phyloP scores from a whole-genome alignment of 495 filamentous ascomycete species.

The Penicillium canescens region DNA sequence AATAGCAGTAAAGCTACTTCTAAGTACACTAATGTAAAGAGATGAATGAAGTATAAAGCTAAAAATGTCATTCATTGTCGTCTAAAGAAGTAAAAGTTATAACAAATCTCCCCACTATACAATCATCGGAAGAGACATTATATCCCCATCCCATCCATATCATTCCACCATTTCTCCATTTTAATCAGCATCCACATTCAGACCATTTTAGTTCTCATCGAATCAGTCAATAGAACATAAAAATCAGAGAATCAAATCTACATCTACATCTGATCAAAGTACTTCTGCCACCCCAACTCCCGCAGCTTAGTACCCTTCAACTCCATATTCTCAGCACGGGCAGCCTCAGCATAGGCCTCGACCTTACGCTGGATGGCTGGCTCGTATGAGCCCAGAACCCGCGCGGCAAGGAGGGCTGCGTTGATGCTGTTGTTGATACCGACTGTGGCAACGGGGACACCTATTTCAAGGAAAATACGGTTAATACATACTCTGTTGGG shows the following conservation, averaged over 20 bases:
- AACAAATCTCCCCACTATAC: conserved; percentile 9
- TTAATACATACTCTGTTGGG: not conserved
- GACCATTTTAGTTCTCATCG: not conserved
- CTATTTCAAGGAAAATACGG: conserved; percentile 29
- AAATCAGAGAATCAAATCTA: not conserved
- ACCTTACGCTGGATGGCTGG: conserved; percentile 59
- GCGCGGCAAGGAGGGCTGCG: conserved; percentile 82
- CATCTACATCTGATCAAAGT: conserved; percentile 59
- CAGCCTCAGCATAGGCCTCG: conserved; percentile 66
- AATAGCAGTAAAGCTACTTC: too few relatives aligned
- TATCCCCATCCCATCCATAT: not conserved
- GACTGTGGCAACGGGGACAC: conserved; percentile 84
- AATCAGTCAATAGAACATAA: not conserved
- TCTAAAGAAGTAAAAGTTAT: conserved; percentile 15
- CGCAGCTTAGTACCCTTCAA: conserved; percentile 46
- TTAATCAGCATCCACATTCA: not conserved
- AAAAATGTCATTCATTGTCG: conserved; percentile 25
- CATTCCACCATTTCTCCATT: not conserved
- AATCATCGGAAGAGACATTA: conserved; percentile 5
- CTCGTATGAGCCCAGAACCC: conserved; percentile 75
- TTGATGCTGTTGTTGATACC: conserved; percentile 94
- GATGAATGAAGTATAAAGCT: not conserved
- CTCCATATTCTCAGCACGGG: conserved; percentile 65
- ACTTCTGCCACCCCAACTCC: conserved; percentile 68
- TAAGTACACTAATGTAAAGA: not conserved